phyloP scores from a whole-genome alignment of 1,284 basidiomycete species.

The Meira miltonrushii region DNA sequence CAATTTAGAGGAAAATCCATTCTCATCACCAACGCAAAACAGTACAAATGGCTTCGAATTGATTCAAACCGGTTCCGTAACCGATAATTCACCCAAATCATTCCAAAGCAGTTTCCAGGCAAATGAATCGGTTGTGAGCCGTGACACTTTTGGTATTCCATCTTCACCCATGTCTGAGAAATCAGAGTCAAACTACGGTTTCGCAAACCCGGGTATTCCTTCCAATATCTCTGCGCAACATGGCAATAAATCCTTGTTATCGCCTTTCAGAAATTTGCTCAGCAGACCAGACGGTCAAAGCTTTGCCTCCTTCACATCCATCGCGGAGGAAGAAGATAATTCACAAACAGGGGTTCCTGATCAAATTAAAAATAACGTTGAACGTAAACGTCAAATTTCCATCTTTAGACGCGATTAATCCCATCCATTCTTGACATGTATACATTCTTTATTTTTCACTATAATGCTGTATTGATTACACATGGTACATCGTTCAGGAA shows the following conservation, averaged over 20 bases:
- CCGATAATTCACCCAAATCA: background rate
- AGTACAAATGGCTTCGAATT: background rate
- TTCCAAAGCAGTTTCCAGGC: background rate
- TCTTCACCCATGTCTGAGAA: background rate
- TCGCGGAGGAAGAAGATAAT: background rate
- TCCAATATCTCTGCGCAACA: background rate
- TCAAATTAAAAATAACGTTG: conserved; percentile 1
- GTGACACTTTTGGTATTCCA: background rate
- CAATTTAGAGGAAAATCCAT: background rate
- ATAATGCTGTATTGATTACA: background rate
- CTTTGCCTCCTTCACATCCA: background rate
- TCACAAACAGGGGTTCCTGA: background rate
- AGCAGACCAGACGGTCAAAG: background rate
- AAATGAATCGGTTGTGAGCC: background rate
- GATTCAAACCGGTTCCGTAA: background rate
- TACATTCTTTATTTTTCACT: background rate
- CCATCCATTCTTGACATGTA: background rate
- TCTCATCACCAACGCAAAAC: background rate
- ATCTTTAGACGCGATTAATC: background rate
- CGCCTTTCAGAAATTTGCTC: background rate
- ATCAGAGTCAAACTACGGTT: conserved; percentile 1
- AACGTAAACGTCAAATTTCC: background rate
- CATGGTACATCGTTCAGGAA: background rate
- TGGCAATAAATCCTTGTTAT: background rate
- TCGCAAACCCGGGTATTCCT: background rate